Percentiles rank a stretch among this genome's conserved stretches.
These are phyloP conservation scores for Omphalea diandra DNA, from an alignment of 441 rosid genomes.

Conservation along the genomic window DNA sequence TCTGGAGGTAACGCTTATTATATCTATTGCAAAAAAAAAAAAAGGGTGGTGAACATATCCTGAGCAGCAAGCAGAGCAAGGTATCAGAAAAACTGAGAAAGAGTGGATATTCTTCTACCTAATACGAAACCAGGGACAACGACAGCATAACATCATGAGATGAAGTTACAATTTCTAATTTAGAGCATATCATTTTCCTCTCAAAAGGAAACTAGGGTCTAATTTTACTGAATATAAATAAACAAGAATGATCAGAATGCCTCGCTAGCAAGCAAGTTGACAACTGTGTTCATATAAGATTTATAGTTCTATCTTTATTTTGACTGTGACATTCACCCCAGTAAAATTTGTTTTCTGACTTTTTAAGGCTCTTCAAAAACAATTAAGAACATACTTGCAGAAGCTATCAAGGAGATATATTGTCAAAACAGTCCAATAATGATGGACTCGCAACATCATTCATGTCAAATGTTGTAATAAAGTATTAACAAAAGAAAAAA, in stretches of 20 bases:
- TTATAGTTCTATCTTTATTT: background rate
- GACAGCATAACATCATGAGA: background rate
- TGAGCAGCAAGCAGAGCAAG: background rate
- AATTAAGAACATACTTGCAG: background rate
- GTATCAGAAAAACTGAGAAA: background rate
- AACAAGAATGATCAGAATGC: background rate
- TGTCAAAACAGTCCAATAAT: background rate
- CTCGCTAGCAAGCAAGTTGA: background rate
- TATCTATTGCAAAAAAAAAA: background rate
- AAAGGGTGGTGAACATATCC: background rate
- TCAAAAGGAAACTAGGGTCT: background rate
- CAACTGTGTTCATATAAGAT: background rate
- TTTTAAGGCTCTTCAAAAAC: no score
- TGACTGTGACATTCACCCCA: background rate
- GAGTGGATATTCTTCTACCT: no score
- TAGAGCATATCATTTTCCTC: background rate
- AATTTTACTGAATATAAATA: background rate
- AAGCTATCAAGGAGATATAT: background rate
- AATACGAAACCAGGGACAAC: background rate
- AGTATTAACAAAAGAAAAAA: background rate
- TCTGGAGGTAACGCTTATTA: background rate
- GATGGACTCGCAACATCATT: background rate
- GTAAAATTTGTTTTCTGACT: no score
- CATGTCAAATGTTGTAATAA: background rate
- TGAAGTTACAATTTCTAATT: background rate